Evolutionary conservation across 345 rosid genomes (phyloP).

Genomic region (Eucalyptus microcorys): DNA sequence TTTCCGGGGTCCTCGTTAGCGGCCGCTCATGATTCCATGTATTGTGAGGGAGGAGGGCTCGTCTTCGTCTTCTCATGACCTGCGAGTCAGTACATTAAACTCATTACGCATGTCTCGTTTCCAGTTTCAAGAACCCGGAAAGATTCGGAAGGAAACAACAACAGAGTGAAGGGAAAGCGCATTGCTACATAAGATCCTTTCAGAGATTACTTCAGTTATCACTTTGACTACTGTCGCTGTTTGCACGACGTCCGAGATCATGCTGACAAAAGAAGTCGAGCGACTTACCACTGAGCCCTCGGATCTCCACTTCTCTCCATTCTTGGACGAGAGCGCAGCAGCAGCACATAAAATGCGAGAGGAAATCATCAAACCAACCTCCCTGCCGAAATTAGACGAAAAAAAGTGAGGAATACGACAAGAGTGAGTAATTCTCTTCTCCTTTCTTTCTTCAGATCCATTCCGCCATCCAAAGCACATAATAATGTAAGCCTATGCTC

Average conservation of each 20-base stretch:
- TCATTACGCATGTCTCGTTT: background rate
- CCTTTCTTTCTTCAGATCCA: background rate
- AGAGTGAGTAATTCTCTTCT: background rate
- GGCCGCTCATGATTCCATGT: slow-evolving; percentile 57
- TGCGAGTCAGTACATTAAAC: slow-evolving; percentile 8
- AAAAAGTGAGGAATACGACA: background rate
- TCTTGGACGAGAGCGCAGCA: slow-evolving; percentile 99
- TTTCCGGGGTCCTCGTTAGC: background rate
- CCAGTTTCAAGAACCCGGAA: background rate
- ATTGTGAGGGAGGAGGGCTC: slow-evolving; percentile 71
- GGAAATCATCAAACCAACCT: slow-evolving; percentile 86
- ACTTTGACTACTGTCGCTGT: background rate
- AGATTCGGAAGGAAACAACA: background rate
- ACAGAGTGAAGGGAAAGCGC: background rate
- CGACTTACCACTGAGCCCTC: slow-evolving; percentile 55
- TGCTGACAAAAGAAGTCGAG: background rate
- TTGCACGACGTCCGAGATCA: background rate
- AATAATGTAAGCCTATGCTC: background rate
- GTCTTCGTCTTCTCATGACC: slow-evolving; percentile 71
- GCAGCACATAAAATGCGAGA: slow-evolving; percentile 94
- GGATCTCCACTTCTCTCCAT: slow-evolving; percentile 89
- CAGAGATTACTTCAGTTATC: background rate
- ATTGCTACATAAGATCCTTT: background rate
- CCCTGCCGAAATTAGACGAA: slow-evolving; percentile 32
- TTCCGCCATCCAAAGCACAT: background rate